Evolutionary conservation across 805 yeast species (phyloP), one percentile per base, ranked within the genome.

Genomic region (Teunomyces stri): DNA sequence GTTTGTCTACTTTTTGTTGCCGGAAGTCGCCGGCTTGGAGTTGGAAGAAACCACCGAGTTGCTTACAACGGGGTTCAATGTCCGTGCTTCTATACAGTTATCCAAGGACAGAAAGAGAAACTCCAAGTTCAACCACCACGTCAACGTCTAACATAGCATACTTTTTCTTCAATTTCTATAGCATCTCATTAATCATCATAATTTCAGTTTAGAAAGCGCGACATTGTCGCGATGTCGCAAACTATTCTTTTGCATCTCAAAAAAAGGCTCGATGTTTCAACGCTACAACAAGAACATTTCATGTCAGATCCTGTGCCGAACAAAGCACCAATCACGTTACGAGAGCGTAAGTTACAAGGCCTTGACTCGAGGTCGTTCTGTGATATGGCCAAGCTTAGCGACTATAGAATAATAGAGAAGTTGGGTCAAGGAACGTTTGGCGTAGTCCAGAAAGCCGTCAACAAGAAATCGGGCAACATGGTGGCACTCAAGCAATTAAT

Each of bases 401-500:
- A 68, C 42, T 73, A 60, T 45, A 66, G 65, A 12, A 51, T 72
- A 2, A 56, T 71, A 30, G 62, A 61, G 50, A 71, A 72, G 46
- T 56, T 73, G 43, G 78, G 78, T 6, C 72, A 72, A 56, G 78
- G 78, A n/a, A 61, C 56, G 12, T 79, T 77, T 58, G 84, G 84
- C 22, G 89, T 89, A 44, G 99, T 92, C 3, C 84, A 84, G 58
- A 87, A 86, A 59, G 98, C 96, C 4, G 68, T 74, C 42, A 74
- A 79, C 33, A 71, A 69, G 30, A 65, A 76, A n/a, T 68, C 84
- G 1, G 74, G 78, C 3, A 71, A 78, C 38, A 57, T 82, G 12
- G 97, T 92, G 15, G 99, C 99, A 0, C 73, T 95, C 56, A 94
- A 94, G 66, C 87, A 85, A 61, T 79, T 94, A 42, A 70, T 90